Base-by-base conservation (phyloP, 2,329 filamentous ascomycete genomes). In the Ceratocystis colombiana region DNA sequence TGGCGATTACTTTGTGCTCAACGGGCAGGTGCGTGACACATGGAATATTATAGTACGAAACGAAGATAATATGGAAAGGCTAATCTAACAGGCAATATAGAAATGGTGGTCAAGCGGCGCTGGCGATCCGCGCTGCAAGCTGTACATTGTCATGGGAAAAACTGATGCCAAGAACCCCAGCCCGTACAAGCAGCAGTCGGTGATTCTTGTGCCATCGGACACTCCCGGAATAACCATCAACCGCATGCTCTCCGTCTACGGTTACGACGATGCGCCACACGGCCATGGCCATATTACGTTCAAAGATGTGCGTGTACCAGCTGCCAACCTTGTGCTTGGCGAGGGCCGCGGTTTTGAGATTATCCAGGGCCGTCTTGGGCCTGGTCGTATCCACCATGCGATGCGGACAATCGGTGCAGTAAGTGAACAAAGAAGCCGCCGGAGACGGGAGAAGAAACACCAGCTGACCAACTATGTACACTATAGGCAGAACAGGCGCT, bases 81-180 rank as follows among this genome's bases (percentile, higher is more conserved):
- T 66, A 62, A 72, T 0, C 67, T 66, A 62, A 72, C 68, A 17
- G 30, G 20, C 3, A 2, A 5, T 15, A 17, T 72, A 93, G 84
- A 99, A 99, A 90, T 99, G 94, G 94, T 99, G 94, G 94, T 96
- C 90, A 33, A 96, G 90, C 70, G 94, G 94, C 70, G 91, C 92
- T 20, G 94, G 94, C 67, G 94, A 99, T 77, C 88, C 88, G 67
- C 84, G 93, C 72, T 99, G 94, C 81, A 83, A 88, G 76, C 80
- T 99, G 75, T 97, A 96, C 79, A 87, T 99, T 69, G 91, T 96
- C 72, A 96, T 99, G 89, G 94, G 90, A 77, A 96, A 97, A 82
- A 88, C 84, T 12, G 89, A 95, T 73, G 80, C 88, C 62, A 79
- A 79, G 71, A 88, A 95, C 79, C 77, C 81, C 70, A 86, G 92